Evolutionary conservation across 1,139 yeast genomes (phyloP), one percentile per base, ranked within the genome.

Genomic region (Candida buenavistaensis): DNA sequence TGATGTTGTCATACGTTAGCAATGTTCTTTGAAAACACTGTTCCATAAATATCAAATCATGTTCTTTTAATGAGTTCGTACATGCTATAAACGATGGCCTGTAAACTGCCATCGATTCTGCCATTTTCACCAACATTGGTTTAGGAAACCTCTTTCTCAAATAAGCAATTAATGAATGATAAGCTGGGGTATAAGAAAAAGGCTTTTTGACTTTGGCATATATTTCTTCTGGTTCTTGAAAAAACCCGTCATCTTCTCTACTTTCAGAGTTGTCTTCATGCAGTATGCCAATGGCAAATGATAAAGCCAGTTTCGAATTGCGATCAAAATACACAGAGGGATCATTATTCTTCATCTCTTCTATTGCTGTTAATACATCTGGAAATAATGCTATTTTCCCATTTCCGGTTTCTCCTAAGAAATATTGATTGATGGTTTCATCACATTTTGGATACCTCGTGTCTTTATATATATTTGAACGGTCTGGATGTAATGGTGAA

Each of bases 41-140:
- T 52, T 92, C 98, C 87, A 92, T 89, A 52, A 92, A 92, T 5
- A 90, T 85, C 53, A 90, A 68, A 55, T 92, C 98, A 33, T 87
- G 95, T 47, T 87, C 95, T 39, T 89, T 86, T 28, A 92, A 62
- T 3, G 94, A 81, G 49, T 87, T 84, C 21, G 96, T 87, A 51
- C 95, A 85, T 1, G 97, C 97, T 48, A 90, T 89, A 55, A 90
- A 90, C 7, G 89, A 80, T 1, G 97, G 97, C 43, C 97, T 66
- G 51, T 89, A 89, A 32, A 81, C 79, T 0, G 97, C 95, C 82
- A 92, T 85, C 8, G 87, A 80, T 50, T 84, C 82, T 3, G 96
- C 92, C 80, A 92, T 84, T 40, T 82, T 76, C 36, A 89, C 83
- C 44, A 90, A 69, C 63, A 83, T 81, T 20, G 72, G 71, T 40